A percentile compares a stretch with the other conserved stretches of the same genome.
Evolutionary conservation across 192 early-diverging fungal species (phyloP).

Genomic region (Coemansia sp.): DNA sequence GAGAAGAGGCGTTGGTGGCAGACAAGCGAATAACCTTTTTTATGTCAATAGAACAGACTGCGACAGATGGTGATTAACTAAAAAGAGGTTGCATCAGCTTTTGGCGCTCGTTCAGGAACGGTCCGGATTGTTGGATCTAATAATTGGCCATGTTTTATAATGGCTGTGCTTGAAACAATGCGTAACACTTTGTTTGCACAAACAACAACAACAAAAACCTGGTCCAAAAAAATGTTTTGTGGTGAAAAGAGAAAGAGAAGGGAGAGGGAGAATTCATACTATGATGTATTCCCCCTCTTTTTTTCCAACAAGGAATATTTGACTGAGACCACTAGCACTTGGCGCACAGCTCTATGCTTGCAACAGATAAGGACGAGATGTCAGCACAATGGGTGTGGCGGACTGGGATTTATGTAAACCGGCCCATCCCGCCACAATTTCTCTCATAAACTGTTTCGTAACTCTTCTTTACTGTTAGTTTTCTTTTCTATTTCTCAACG

Average conservation of each 20-base stretch:
- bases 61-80: background rate
- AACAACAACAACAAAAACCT: background rate
- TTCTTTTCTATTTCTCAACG: background rate
- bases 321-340: background rate
- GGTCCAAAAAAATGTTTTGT: background rate
- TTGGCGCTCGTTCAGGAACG: background rate
- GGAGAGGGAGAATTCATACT: background rate
- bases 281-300: background rate
- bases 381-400: background rate
- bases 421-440: background rate
- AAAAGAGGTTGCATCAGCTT: background rate
- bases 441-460: background rate
- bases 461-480: background rate
- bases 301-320: background rate
- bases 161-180: background rate
- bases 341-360: background rate
- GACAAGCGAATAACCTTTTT: background rate
- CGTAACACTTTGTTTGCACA: too few relatives aligned
- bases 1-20: background rate
- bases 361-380: background rate
- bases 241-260: background rate
- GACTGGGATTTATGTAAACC: constrained; percentile 7
- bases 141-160: background rate
- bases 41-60: background rate
- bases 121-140: background rate